Conservation (phyloP, 257 asterid species). For the Solanum peruvianum region DNA sequence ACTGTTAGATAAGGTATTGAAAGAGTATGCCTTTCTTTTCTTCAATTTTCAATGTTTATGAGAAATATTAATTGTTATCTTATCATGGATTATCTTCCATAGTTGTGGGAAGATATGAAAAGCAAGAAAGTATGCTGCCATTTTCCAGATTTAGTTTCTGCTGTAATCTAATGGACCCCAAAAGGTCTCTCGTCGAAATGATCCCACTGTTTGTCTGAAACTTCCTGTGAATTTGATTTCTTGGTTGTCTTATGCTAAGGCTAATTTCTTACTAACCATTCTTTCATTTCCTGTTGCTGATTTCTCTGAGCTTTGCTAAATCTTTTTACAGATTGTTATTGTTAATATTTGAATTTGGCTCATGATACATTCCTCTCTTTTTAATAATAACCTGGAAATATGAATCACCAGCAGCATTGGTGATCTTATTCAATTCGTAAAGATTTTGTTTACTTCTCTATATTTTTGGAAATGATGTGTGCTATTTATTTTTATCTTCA, state of each 20-base stretch:
- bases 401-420: neutral
- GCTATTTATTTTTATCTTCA: neutral
- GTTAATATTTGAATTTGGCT: neutral
- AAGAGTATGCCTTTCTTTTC: neutral
- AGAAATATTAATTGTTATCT: neutral
- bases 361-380: neutral
- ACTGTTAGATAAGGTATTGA: constrained; percentile 65
- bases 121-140: neutral
- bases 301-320: neutral
- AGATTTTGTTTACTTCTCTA: neutral
- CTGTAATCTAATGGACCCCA: neutral
- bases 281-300: neutral
- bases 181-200: neutral
- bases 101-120: neutral
- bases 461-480: neutral
- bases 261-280: neutral
- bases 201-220: neutral
- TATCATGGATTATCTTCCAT: neutral
- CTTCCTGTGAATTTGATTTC: neutral
- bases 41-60: neutral
- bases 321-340: neutral
- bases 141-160: neutral
- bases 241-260: neutral
- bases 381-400: neutral
- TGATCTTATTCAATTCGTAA: neutral